Evolutionary conservation across 169 alveolate species (phyloP).

Genomic region (Cyclospora cayetanensis): DNA sequence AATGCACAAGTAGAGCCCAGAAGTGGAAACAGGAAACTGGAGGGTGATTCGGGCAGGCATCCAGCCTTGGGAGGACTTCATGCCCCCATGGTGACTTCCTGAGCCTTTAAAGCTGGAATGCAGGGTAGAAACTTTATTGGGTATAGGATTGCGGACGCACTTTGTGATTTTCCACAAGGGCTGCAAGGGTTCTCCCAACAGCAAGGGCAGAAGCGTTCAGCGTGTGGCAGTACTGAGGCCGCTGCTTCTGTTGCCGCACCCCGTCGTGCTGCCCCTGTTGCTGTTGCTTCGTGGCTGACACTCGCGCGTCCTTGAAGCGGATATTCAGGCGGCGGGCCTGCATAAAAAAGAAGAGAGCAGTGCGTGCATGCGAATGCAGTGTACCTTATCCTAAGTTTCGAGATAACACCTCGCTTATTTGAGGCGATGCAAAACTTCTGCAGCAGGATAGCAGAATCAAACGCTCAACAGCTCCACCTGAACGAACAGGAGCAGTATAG

Average conservation of each 20-base stretch:
- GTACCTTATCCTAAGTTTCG: neutral
- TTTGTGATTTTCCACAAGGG: slow-evolving; percentile 39
- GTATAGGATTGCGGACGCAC: neutral
- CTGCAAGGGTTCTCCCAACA: slow-evolving; percentile 33
- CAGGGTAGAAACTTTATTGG: too few species aligned
- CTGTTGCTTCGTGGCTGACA: neutral
- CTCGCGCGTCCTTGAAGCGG: neutral
- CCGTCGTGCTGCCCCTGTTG: neutral
- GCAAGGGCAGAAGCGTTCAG: slow-evolving; percentile 39
- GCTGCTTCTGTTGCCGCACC: neutral
- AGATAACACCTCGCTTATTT: neutral
- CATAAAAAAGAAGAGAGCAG: neutral
- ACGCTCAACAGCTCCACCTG: neutral
- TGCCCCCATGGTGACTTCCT: too few species aligned
- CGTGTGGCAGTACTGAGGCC: slow-evolving; percentile 33
- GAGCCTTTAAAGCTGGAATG: too few species aligned
- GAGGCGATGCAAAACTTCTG: neutral
- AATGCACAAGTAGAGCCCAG: neutral
- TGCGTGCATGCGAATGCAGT: neutral
- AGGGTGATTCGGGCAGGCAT: too few species aligned
- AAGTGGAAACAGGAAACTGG: neutral
- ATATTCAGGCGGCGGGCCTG: slow-evolving; percentile 15
- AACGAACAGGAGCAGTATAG: neutral
- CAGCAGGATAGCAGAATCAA: neutral
- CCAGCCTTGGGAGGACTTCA: too few species aligned